A percentile compares a stretch with the other conserved stretches of the same genome.
These are phyloP conservation scores for Lycium ferocissimum DNA, from an alignment of 257 asterid species.

Conservation along the genomic window DNA sequence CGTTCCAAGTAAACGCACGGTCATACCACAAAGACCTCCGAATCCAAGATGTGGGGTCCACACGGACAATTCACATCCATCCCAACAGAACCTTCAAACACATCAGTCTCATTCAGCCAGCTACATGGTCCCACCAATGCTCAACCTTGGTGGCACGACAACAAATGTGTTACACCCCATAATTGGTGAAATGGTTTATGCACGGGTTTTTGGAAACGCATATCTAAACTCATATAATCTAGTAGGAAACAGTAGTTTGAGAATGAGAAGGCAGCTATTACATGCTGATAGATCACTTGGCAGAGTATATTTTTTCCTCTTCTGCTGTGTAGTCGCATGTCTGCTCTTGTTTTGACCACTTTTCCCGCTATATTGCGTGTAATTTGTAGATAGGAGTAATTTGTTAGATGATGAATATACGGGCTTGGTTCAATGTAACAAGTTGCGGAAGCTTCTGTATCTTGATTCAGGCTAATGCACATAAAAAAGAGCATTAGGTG, in stretches of 20 bases:
- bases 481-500: too few relatives aligned
- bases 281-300: constrained; percentile 63
- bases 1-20: constrained; percentile 33
- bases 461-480: neutral
- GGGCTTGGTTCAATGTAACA: constrained; percentile 27
- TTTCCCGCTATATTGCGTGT: neutral
- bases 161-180: constrained; percentile 40
- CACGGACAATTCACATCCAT: constrained; percentile 25
- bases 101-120: constrained; percentile 14
- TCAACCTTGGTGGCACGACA: constrained; percentile 34
- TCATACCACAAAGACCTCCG: constrained; percentile 65
- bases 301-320: constrained; percentile 62
- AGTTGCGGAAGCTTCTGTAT: neutral
- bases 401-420: neutral
- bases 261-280: constrained; percentile 56
- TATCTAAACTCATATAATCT: constrained; percentile 59
- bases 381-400: neutral
- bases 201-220: constrained; percentile 57
- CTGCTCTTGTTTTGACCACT: constrained; percentile 56
- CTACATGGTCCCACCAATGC: constrained; percentile 34
- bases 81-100: constrained; percentile 37
- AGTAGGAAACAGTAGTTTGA: constrained; percentile 48
- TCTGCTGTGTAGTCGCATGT: constrained; percentile 62
- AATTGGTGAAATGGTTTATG: constrained; percentile 66
- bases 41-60: constrained; percentile 46